phyloP scores from a whole-genome alignment of 1,139 yeast genomes.

The Diutina catenulata region DNA sequence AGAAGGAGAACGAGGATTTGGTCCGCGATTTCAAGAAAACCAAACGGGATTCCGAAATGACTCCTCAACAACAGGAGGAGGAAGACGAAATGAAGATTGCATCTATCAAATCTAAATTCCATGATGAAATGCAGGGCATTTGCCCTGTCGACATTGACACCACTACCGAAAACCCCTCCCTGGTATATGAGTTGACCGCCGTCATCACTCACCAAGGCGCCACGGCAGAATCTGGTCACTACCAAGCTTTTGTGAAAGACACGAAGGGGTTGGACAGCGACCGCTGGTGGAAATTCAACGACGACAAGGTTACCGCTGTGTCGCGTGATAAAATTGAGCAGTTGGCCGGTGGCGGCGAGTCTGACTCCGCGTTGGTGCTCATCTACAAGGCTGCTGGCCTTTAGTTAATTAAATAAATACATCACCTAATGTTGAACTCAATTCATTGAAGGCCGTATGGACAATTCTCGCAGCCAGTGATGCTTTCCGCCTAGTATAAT shows the following conservation, averaged over 20 bases:
- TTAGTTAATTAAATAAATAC: too few relatives aligned
- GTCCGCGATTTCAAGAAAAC: conserved; percentile 67
- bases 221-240: conserved; percentile 95
- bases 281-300: conserved; percentile 91
- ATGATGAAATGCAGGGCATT: conserved; percentile 20
- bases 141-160: conserved; percentile 26
- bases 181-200: conserved; percentile 73
- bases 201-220: conserved; percentile 92
- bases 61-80: conserved; percentile 30
- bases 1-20: conserved; percentile 64
- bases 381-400: conserved; percentile 69
- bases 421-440: too few relatives aligned
- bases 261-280: conserved; percentile 51
- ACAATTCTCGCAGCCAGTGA: too few relatives aligned
- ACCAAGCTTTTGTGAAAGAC: conserved; percentile 79
- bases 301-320: conserved; percentile 75
- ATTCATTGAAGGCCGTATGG: too few relatives aligned
- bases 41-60: conserved; percentile 30
- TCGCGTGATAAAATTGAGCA: conserved; percentile 69
- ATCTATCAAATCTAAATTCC: conserved; percentile 34
- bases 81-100: conserved; percentile 36
- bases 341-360: conserved; percentile 95
- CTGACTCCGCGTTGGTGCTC: conserved; percentile 86
- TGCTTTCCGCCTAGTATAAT: too few relatives aligned
- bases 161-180: conserved; percentile 70